phyloP scores from a whole-genome alignment of 805 yeast genomes.

The Pichia eremophila region DNA sequence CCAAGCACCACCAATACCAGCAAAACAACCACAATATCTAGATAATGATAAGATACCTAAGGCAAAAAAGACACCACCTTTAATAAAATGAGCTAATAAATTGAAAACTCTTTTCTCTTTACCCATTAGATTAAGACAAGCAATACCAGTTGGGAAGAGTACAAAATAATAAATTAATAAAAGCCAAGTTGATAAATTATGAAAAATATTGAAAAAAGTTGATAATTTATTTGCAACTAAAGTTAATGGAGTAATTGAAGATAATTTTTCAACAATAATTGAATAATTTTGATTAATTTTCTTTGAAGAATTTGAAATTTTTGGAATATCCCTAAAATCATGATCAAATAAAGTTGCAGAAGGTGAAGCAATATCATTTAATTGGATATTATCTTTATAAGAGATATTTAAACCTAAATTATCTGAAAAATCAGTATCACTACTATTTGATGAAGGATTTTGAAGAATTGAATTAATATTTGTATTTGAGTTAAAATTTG shows the following conservation, averaged over 20 bases:
- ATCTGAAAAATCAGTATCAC: conserved; percentile 9
- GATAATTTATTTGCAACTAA: conserved; percentile 13
- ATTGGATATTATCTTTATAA: conserved; percentile 14
- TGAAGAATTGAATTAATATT: too few species aligned
- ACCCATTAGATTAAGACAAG: conserved; percentile 65
- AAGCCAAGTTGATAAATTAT: conserved; percentile 51
- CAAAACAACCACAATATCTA: conserved; percentile 78
- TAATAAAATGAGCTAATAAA: conserved; percentile 87
- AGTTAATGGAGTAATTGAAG: conserved; percentile 7
- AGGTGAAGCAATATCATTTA: conserved; percentile 25
- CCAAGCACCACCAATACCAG: conserved; percentile 85
- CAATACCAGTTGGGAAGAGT: conserved; percentile 47
- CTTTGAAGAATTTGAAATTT: too few species aligned
- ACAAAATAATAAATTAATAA: conserved; percentile 50
- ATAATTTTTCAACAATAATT: conserved; percentile 25
- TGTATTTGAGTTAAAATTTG: too few species aligned
- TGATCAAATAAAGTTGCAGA: conserved; percentile 28
- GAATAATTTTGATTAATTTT: conserved; percentile 19
- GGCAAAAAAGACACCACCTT: conserved; percentile 80
- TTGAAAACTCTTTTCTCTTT: conserved; percentile 61
- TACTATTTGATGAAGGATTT: neutral
- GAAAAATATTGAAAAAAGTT: conserved; percentile 29
- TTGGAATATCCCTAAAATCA: conserved; percentile 1
- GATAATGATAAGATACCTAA: conserved; percentile 76
- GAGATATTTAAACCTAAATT: neutral